Percentiles rank a stretch among this genome's conserved stretches.
Conservation (phyloP, 371 early-diverging fungal genomes). For the Batkoa obscura region DNA sequence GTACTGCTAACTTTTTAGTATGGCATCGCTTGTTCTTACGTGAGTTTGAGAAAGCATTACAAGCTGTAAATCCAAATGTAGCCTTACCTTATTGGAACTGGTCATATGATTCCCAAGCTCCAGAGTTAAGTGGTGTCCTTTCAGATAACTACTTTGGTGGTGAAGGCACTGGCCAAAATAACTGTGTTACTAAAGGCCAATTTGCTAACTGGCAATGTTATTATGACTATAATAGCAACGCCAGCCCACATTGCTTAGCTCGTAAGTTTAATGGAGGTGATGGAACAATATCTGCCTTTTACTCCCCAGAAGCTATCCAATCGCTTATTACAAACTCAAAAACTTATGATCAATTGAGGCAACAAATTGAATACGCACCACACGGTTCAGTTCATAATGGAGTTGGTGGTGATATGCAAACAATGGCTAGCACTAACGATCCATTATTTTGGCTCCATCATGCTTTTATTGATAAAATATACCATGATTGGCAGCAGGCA, state of each 20-base stretch:
- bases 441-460: slow-evolving; percentile 5
- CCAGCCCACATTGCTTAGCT: background rate
- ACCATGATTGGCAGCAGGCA: background rate
- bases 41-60: background rate
- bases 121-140: slow-evolving; percentile 7
- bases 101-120: slow-evolving; percentile 10
- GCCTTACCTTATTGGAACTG: slow-evolving; percentile 5
- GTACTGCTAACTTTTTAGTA: background rate
- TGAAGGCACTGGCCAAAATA: background rate
- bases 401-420: slow-evolving; percentile 23
- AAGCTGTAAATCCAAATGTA: background rate
- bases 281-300: slow-evolving; percentile 13
- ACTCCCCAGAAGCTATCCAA: slow-evolving; percentile 10
- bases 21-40: slow-evolving; percentile 6
- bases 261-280: slow-evolving; percentile 3
- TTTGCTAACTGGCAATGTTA: background rate
- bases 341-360: slow-evolving; percentile 16
- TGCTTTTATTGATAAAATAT: background rate
- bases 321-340: slow-evolving; percentile 9
- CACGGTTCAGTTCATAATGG: slow-evolving; percentile 24
- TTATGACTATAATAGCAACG: background rate
- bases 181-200: background rate
- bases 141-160: background rate
- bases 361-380: slow-evolving; percentile 18
- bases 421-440: slow-evolving; percentile 10